A percentile compares a stretch with the other conserved stretches of the same genome.
phyloP scores from a whole-genome alignment of 768 basidiomycete genomes.

The Boletus bicolor region DNA sequence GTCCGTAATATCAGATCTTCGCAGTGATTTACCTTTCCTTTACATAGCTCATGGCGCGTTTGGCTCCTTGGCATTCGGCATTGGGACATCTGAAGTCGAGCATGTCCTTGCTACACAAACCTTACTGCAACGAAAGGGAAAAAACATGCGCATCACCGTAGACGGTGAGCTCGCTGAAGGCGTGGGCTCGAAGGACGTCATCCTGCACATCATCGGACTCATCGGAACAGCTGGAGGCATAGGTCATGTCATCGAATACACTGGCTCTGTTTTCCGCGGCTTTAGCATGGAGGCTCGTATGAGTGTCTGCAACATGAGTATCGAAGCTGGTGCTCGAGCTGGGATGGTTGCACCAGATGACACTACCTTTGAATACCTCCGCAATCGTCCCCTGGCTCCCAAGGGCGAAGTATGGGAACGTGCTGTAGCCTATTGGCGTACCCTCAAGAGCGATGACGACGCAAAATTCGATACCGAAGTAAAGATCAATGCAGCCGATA shows the following conservation, averaged over 20 bases:
- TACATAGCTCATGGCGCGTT: slow-evolving; percentile 82
- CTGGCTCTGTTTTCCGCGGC: slow-evolving; percentile 81
- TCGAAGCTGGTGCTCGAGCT: slow-evolving; percentile 89
- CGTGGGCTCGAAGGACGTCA: slow-evolving; percentile 86
- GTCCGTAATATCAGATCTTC: slow-evolving; percentile 25
- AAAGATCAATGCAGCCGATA: slow-evolving; percentile 77
- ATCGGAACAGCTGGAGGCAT: slow-evolving; percentile 95
- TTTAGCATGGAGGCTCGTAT: slow-evolving; percentile 90
- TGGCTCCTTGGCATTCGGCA: slow-evolving; percentile 89
- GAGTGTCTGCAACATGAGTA: slow-evolving; percentile 94
- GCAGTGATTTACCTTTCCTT: background rate
- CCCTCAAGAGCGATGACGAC: slow-evolving; percentile 74
- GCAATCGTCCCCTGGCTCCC: slow-evolving; percentile 76
- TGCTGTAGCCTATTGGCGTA: slow-evolving; percentile 83
- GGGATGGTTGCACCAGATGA: slow-evolving; percentile 93
- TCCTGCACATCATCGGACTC: slow-evolving; percentile 84
- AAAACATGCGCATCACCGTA: slow-evolving; percentile 91
- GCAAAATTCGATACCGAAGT: slow-evolving; percentile 84
- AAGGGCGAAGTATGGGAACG: slow-evolving; percentile 83
- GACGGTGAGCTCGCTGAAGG: slow-evolving; percentile 79
- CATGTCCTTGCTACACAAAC: slow-evolving; percentile 93
- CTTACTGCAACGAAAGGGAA: slow-evolving; percentile 79
- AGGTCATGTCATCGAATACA: slow-evolving; percentile 86
- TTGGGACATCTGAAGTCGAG: slow-evolving; percentile 92
- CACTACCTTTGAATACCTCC: slow-evolving; percentile 80